Evolutionary conservation across 768 basidiomycete genomes (phyloP), one percentile per base, ranked within the genome.

Genomic region (Agrocybe pediades): DNA sequence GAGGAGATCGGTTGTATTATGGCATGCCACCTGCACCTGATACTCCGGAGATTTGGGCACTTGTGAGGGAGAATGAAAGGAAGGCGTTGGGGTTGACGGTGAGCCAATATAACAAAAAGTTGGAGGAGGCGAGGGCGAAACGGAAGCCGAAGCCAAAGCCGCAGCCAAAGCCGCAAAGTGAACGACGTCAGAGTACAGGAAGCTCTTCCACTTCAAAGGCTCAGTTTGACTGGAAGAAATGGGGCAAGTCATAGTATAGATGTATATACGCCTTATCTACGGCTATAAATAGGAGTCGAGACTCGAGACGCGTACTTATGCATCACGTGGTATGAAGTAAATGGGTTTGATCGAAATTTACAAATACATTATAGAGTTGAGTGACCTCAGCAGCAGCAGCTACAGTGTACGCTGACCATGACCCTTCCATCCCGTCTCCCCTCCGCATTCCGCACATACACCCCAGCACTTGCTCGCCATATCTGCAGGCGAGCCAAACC

Each of bases 201-300:
- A 36, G 54, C 65, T 66, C 33, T 11, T 15, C 33, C 3, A 6
- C 33, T 13, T 36, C 33, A n/a, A 36, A 36, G n/a, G 33, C 33
- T 36, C 33, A 11, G n/a, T 36, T 36, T 48, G 62, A 66, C 33
- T 68, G 67, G 67, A 59, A 59, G 24, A 29, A 42, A 16, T 68
- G 67, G 65, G 56, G 59, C 11, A 57, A 55, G 19, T 23, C 50
- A 11, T 30, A 25, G n/a, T 43, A 36, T 25, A 16, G 33, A 17
- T 51, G 16, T 51, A 42, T 24, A 39, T 15, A 21, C 24, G 23
- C 6, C 11, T 16, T 49, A 40, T 21, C 7, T 44, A n/a, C n/a
- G n/a, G n/a, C n/a, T n/a, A n/a, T n/a, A n/a, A n/a, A n/a, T n/a
- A n/a, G n/a, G n/a, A n/a, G n/a, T n/a, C n/a, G n/a, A n/a, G n/a